phyloP scores from a whole-genome alignment of 495 filamentous ascomycete genomes.

The Cenococcum geophilum region DNA sequence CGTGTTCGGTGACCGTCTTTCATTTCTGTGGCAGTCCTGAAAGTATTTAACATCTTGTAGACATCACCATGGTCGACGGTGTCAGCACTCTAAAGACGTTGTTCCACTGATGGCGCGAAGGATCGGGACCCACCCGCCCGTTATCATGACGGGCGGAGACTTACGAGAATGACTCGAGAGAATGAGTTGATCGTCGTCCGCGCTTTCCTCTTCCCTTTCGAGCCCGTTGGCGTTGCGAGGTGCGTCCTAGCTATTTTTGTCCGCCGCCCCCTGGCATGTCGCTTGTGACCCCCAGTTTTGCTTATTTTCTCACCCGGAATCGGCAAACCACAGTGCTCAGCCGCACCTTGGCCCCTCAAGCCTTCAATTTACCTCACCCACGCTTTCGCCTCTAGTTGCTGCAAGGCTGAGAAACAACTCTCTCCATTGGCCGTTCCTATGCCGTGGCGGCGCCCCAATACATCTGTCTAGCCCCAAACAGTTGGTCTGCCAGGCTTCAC shows the following conservation, averaged over 20 bases:
- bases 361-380: constrained; percentile 6
- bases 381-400: constrained; percentile 6
- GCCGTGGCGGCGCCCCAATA: background rate
- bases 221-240: background rate
- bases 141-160: too few relatives aligned
- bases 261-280: constrained; percentile 2
- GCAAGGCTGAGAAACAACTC: constrained; percentile 11
- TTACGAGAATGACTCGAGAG: background rate
- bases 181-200: background rate
- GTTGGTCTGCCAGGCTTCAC: background rate
- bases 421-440: constrained; percentile 12
- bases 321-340: constrained; percentile 10
- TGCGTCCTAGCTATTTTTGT: constrained; percentile 9
- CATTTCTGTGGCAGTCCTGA: background rate
- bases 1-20: background rate
- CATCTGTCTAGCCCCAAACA: background rate
- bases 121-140: background rate
- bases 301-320: background rate
- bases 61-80: background rate
- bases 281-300: constrained; percentile 2
- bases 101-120: background rate
- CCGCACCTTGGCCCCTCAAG: constrained; percentile 12
- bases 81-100: background rate
- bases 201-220: background rate
- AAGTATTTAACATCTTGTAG: background rate